phyloP scores from a whole-genome alignment of 345 rosid genomes.

The Aethionema arabicum region DNA sequence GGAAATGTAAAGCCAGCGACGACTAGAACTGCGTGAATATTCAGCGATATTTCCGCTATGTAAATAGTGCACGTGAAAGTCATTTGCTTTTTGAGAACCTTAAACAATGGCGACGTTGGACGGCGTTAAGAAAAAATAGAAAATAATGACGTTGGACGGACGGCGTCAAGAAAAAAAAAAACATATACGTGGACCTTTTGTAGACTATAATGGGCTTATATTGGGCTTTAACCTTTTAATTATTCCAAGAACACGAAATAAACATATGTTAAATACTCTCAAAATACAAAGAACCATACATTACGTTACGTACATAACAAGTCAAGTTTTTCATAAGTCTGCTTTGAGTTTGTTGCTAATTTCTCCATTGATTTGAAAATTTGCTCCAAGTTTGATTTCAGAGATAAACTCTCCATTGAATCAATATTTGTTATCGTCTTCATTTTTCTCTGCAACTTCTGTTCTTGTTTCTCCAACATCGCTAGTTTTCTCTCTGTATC shows the following conservation, averaged over 20 bases:
- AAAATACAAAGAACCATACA: neutral
- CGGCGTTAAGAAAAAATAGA: too few species aligned
- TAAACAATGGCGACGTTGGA: too few species aligned
- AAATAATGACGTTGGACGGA: too few species aligned
- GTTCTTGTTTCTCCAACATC: conserved; percentile 33
- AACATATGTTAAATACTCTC: neutral
- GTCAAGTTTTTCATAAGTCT: conserved; percentile 24
- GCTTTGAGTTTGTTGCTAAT: conserved; percentile 30
- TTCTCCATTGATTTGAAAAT: conserved; percentile 33
- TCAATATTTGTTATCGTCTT: conserved; percentile 20
- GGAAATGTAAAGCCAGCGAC: conserved; percentile 1
- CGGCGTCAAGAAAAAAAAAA: too few species aligned
- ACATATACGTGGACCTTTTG: neutral
- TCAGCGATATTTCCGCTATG: conserved; percentile 14
- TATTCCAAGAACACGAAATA: neutral
- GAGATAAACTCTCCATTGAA: conserved; percentile 4
- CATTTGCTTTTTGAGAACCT: neutral
- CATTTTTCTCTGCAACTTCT: conserved; percentile 29
- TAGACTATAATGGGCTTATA: neutral
- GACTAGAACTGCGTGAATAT: neutral
- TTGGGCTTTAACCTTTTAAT: neutral
- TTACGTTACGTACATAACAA: conserved; percentile 25
- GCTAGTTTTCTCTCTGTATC: conserved; percentile 34
- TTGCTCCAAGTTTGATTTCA: conserved; percentile 29
- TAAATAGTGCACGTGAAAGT: conserved; percentile 16